Base-by-base conservation (phyloP, 345 rosid genomes). In the Anacardium occidentale region DNA sequence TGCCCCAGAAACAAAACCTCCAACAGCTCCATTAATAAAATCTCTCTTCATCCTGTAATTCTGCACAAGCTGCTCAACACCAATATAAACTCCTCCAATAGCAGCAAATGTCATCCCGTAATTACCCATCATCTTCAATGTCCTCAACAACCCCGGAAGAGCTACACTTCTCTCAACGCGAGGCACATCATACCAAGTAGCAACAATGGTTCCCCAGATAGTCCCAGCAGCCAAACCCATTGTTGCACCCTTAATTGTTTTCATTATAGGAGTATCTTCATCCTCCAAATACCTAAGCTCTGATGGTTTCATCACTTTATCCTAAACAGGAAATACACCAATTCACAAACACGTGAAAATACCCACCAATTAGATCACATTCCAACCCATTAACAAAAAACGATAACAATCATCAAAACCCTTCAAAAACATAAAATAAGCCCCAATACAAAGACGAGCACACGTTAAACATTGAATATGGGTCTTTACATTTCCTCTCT, bases 1-100 rank as follows among this genome's bases (percentile, higher is more conserved):
- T 73, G 98, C 94, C n/a, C 98, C 99, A 71, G 98, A 94, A 14
- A 79, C 99, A 57, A 95, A 95, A 74, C 98, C 97, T 54, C 99
- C 96, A 58, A 92, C 87, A 77, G 97, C 96, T 70, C 99, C 99
- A 83, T 92, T 89, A 51, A 85, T 74, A 62, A 95, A 89, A 71
- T 92, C 98, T 81, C 98, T 91, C 83, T 95, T 95, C 80, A 70
- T 72, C 86, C 97, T 84, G 59, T 79, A 83, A 64, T 83, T 71
- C 88, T 91, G 86, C 75, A 89, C 66, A 76, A 95, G 78, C 88
- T 95, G 97, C 83, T 94, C 98, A 76, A 94, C 94, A 58, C 99
- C 99, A 20, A 94, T 89, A 84, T 89, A 92, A 77, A 95, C 89
- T 42, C 99, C 99, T 25, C 99, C 99, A 2, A 95, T 84, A 2